A percentile compares a stretch with the other conserved stretches of the same genome.
Conservation (phyloP, 2,329 filamentous ascomycete species). For the Tolypocladium paradoxum region DNA sequence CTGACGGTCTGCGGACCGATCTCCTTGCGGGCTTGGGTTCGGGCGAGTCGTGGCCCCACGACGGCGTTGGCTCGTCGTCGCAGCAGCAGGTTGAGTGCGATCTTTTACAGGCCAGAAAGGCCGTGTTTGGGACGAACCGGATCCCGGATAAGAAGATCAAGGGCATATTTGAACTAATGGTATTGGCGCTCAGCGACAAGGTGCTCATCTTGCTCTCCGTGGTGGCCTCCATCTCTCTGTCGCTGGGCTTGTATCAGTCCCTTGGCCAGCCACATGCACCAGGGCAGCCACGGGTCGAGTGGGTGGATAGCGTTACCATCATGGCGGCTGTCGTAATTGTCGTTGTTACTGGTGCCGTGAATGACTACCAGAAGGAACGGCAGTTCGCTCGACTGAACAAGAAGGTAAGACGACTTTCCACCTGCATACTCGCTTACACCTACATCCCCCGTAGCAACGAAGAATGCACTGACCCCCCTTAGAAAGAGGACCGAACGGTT, state of each 20-base stretch:
- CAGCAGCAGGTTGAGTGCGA: neutral
- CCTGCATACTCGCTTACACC: too few relatives aligned
- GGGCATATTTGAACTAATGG: neutral
- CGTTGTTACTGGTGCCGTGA: slow-evolving; percentile 27
- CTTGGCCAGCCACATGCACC: slow-evolving; percentile 35
- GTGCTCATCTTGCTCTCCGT: slow-evolving; percentile 56
- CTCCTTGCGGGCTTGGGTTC: neutral
- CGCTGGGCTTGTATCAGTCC: slow-evolving; percentile 57
- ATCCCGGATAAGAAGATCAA: neutral
- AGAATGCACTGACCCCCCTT: slow-evolving; percentile 8
- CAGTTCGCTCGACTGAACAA: slow-evolving; percentile 53
- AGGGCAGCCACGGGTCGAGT: slow-evolving; percentile 42
- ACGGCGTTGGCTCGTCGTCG: neutral
- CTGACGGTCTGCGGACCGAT: neutral
- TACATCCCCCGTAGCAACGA: neutral
- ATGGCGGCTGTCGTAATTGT: slow-evolving; percentile 46
- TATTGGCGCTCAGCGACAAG: slow-evolving; percentile 1
- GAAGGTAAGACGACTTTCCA: neutral
- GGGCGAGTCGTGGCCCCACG: neutral
- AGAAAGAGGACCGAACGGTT: slow-evolving; percentile 54
- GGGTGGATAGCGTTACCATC: slow-evolving; percentile 59
- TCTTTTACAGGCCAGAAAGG: neutral
- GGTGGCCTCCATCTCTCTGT: slow-evolving; percentile 55
- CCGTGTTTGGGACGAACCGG: neutral
- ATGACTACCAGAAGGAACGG: slow-evolving; percentile 59